These are phyloP conservation scores for Lachancea meyersii DNA, from an alignment of 805 yeast genomes.

Conservation along the genomic window DNA sequence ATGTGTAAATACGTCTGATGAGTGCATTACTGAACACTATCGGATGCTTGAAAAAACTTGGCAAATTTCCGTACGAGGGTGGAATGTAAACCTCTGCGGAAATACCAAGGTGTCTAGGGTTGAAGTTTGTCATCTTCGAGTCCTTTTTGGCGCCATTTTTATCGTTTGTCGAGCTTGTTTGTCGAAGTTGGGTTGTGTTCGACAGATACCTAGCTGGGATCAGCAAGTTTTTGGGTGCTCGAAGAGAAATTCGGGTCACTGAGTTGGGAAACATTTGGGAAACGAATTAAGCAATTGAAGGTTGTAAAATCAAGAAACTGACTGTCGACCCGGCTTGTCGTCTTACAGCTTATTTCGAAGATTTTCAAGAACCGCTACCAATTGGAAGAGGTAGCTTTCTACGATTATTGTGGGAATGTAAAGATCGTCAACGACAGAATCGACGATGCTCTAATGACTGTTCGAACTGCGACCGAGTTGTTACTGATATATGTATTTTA, in stretches of 20 bases:
- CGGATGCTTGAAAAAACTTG: constrained; percentile 40
- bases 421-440: too few species aligned
- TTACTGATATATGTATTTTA: too few species aligned
- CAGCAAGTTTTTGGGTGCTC: background rate
- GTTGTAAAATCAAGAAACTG: background rate
- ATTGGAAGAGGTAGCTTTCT: background rate
- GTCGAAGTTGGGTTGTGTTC: background rate
- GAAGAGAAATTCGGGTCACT: background rate
- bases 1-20: constrained; percentile 52
- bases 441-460: too few species aligned
- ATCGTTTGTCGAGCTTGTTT: background rate
- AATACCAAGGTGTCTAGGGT: constrained; percentile 38
- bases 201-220: constrained; percentile 1
- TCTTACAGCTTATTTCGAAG: background rate
- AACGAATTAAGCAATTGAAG: background rate
- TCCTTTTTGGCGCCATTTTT: constrained; percentile 2
- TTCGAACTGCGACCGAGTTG: too few species aligned
- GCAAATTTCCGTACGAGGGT: constrained; percentile 41
- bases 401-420: too few species aligned
- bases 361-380: background rate
- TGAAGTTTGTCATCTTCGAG: constrained; percentile 22
- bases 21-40: constrained; percentile 39
- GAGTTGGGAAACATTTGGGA: background rate
- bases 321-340: background rate
- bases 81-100: constrained; percentile 46